Base-by-base conservation (phyloP, 331 rosid genomes). In the Arachis monticola region DNA sequence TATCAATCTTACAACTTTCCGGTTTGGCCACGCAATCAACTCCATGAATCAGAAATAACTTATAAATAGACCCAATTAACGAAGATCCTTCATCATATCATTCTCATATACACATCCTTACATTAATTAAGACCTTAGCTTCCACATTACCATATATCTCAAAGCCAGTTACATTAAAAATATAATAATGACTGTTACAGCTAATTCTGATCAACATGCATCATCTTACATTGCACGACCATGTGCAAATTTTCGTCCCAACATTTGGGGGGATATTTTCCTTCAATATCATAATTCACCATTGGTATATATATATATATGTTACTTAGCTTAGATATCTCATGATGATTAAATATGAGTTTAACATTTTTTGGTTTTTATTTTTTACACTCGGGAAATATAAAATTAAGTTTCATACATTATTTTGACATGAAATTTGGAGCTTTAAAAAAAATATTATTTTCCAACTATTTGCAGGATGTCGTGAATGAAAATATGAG, bases 191-290 rank as follows among this genome's bases (percentile, higher is more conserved):
- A 30, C 64, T 60, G 13, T 60, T 60, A 7, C 45, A 9, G 64
- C 35, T 60, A 38, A 38, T 38, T 32, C 63, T 14, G 60, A 1
- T 8, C 42, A 17, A 56, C 44, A 31, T 60, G 14, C 64, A 60
- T 7, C 64, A 1, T 60, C 48, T 38, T 4, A 40, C 0, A 0
- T 63, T 13, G 14, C 50, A 3, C 51, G 68, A 40, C 48, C 17
- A 22, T 0, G 14, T 5, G 71, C 1, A 6, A 17, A 46, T 22
- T 66, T 22, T 27, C 44, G 1, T 47, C 58, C 58, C 11, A 17
- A 13, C 57, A 47, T 66, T 5, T 66, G 71, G 71, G 44, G 71
- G 22, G 13, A 66, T 11, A 10, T 2, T 66, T 66, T 66, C 71
- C 57, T 66, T 47, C 57, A 46, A 27, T 66, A 46, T 22, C 42